Evolutionary conservation across 495 filamentous ascomycete species (phyloP).

Genomic region (Daldinia grandis): DNA sequence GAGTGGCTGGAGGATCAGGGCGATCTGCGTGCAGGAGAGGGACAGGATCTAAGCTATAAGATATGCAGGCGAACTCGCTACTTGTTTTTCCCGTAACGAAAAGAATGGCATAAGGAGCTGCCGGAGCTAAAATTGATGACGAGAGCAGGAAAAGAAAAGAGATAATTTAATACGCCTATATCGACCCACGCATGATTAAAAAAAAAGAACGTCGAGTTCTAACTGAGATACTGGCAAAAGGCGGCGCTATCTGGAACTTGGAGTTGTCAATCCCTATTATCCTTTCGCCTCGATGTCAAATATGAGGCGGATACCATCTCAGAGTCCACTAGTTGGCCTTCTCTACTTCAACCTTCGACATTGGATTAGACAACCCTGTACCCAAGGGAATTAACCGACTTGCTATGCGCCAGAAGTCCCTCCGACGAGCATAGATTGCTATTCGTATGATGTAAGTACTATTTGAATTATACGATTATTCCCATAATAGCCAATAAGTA

Average conservation of each 20-base stretch:
- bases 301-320: slow-evolving; percentile 31
- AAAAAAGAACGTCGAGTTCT: slow-evolving; percentile 24
- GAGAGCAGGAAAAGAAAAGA: slow-evolving; percentile 32
- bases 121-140: slow-evolving; percentile 27
- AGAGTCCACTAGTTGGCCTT: slow-evolving; percentile 16
- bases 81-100: slow-evolving; percentile 25
- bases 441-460: slow-evolving; percentile 36
- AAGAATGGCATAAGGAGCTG: slow-evolving; percentile 15
- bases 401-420: slow-evolving; percentile 41
- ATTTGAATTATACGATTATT: slow-evolving; percentile 40
- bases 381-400: slow-evolving; percentile 50
- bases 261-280: slow-evolving; percentile 28
- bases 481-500: slow-evolving; percentile 42
- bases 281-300: slow-evolving; percentile 31
- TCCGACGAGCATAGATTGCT: slow-evolving; percentile 32
- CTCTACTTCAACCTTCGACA: slow-evolving; percentile 12
- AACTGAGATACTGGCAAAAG: slow-evolving; percentile 34
- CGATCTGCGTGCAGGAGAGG: slow-evolving; percentile 33
- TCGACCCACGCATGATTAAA: slow-evolving; percentile 33
- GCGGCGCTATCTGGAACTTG: slow-evolving; percentile 35
- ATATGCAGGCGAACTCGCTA: slow-evolving; percentile 33
- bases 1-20: slow-evolving; percentile 29
- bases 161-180: slow-evolving; percentile 29
- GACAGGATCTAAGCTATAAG: slow-evolving; percentile 21
- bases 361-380: slow-evolving; percentile 25